Percentiles rank a stretch among this genome's conserved stretches.
phyloP scores from a whole-genome alignment of 176 grass and related monocot genomes.

The Aegilops bicornis region DNA sequence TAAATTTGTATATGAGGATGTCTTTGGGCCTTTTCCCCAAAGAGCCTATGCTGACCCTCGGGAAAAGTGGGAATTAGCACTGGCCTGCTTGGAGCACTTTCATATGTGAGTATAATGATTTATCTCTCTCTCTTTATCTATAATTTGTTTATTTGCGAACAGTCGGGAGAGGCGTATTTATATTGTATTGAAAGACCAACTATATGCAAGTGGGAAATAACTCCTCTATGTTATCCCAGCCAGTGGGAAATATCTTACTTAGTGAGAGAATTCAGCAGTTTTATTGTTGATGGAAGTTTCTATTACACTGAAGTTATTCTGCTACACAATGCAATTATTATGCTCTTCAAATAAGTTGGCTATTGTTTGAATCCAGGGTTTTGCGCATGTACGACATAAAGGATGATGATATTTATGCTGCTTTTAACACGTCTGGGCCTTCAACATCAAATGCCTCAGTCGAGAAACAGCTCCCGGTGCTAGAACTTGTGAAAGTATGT shows the following conservation, averaged over 20 bases:
- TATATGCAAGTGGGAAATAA: not conserved
- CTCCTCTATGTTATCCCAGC: not conserved
- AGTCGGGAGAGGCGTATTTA: not conserved
- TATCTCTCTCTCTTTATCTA: not conserved
- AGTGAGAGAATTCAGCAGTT: constrained; percentile 9
- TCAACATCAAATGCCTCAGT: constrained; percentile 34
- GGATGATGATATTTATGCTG: constrained; percentile 61
- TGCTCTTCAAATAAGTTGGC: constrained; percentile 1
- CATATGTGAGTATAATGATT: constrained; percentile 59
- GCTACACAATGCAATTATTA: constrained; percentile 3
- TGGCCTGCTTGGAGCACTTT: constrained; percentile 94
- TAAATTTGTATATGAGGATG: constrained; percentile 95
- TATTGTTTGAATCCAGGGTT: constrained; percentile 65
- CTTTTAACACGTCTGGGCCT: constrained; percentile 44
- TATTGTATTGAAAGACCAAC: not conserved
- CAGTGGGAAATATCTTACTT: not conserved
- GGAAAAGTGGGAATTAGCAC: constrained; percentile 93
- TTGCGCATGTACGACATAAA: constrained; percentile 80
- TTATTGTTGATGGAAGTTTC: constrained; percentile 2
- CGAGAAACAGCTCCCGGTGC: constrained; percentile 63
- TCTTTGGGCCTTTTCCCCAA: constrained; percentile 92
- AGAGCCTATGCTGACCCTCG: constrained; percentile 78
- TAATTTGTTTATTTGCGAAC: not conserved
- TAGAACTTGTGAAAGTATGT: constrained; percentile 94
- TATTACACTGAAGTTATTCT: not conserved